Evolutionary conservation across 306 rosid species (phyloP).

Genomic region (Castanea mollissima): DNA sequence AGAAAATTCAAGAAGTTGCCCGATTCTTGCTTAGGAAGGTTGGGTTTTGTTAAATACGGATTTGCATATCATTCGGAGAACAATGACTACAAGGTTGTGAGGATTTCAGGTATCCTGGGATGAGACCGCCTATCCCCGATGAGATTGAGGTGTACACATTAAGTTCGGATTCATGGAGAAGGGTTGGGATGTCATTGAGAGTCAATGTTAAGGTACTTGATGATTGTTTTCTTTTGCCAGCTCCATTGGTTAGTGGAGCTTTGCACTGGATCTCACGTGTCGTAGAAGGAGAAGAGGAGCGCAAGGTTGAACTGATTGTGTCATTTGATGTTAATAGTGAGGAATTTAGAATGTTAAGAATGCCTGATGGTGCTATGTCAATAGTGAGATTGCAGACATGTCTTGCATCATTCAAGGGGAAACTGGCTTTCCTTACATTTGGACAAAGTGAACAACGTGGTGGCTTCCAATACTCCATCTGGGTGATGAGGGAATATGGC

Average conservation of each 20-base stretch:
- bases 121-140: too few species aligned
- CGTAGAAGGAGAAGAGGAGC: neutral
- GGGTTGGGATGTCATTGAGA: neutral
- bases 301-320: neutral
- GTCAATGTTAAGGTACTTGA: neutral
- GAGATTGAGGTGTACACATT: neutral
- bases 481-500: neutral
- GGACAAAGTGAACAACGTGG: neutral
- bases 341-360: neutral
- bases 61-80: neutral
- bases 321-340: neutral
- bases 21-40: too few species aligned
- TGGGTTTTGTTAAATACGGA: neutral
- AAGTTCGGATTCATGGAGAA: neutral
- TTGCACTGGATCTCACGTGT: neutral
- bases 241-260: neutral
- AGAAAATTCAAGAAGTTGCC: neutral
- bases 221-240: neutral
- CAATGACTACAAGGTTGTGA: neutral
- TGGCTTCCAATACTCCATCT: neutral
- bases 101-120: neutral
- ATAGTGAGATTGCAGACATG: neutral
- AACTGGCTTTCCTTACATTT: neutral
- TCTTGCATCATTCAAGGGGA: neutral
- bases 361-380: neutral